Conservation (phyloP, 2,329 filamentous ascomycete species). For the Tothia fuscella region DNA sequence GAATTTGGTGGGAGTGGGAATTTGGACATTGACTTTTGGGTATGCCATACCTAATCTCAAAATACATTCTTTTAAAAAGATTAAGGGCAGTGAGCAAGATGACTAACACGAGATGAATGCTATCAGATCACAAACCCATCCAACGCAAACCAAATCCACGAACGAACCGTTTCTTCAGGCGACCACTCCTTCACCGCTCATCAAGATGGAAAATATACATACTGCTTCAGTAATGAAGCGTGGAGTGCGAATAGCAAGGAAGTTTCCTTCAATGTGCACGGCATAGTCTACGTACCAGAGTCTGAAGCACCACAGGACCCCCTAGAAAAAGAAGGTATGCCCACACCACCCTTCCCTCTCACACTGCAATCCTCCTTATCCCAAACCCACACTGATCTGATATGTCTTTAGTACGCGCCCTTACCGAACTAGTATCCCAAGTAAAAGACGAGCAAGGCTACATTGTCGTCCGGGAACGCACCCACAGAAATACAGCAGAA, state of each 20-base stretch:
- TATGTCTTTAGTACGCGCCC: slow-evolving; percentile 73
- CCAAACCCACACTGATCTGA: slow-evolving; percentile 10
- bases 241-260: slow-evolving; percentile 96
- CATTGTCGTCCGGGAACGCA: slow-evolving; percentile 88
- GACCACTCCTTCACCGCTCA: slow-evolving; percentile 84
- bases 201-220: slow-evolving; percentile 78
- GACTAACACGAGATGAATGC: background rate
- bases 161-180: slow-evolving; percentile 73
- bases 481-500: slow-evolving; percentile 95
- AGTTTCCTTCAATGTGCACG: slow-evolving; percentile 98
- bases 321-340: slow-evolving; percentile 82
- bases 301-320: slow-evolving; percentile 74
- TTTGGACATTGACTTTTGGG: slow-evolving; percentile 96
- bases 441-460: slow-evolving; percentile 98
- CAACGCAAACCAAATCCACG: slow-evolving; percentile 64
- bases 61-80: background rate
- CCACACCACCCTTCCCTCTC: slow-evolving; percentile 15
- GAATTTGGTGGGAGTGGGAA: slow-evolving; percentile 94
- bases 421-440: slow-evolving; percentile 76
- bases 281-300: slow-evolving; percentile 93
- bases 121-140: slow-evolving; percentile 64
- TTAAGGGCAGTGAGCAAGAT: background rate
- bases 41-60: slow-evolving; percentile 35
- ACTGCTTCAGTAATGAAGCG: slow-evolving; percentile 99
- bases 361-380: background rate